Evolutionary conservation across 164 flowering plant genomes (phyloP), one percentile per base, ranked within the genome.

Genomic region (Kalanchoe fedtschenkoi): DNA sequence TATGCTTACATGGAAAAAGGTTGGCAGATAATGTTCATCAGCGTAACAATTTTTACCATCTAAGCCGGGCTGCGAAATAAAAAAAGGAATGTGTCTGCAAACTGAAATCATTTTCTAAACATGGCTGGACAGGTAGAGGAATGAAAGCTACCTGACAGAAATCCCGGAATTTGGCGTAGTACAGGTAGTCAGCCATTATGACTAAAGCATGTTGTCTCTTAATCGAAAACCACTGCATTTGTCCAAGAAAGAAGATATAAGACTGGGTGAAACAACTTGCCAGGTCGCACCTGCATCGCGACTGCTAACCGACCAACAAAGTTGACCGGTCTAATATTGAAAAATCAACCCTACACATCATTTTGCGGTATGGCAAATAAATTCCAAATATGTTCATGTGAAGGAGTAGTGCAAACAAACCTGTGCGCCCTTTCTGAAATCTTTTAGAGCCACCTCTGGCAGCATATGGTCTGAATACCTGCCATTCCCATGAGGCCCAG

Each of bases 381-480:
- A 43, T 3, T n/a, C 5, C 1, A 43, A n/a, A 43, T 43, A n/a
- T n/a, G n/a, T n/a, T n/a, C 21, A n/a, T 43, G 4, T 1, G 2
- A 43, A 44, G 21, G 51, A 19, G 4, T n/a, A 4, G 19, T 14
- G 51, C 51, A 44, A 44, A n/a, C 39, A 62, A 79, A 95, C 99
- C 97, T 88, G 99, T 53, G 97, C 88, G 64, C 97, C 99, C 79
- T 95, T 95, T 67, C 96, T 77, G 43, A 87, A 91, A 66, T 88
- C 88, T 62, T 81, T 83, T 74, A 68, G 79, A 62, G 82, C 89
- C 58, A 95, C 74, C 76, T 95, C 97, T 24, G 99, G 99, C 66
- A 83, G 72, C 99, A 93, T 93, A 69, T 79, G 86, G 30, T 85
- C 88, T 16, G 85, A 79, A 73, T 86, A 91, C 74, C 99, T 81